Percentiles rank a stretch among this genome's conserved stretches.
Conservation (phyloP, 768 basidiomycete genomes). For the Russula ochroleuca region DNA sequence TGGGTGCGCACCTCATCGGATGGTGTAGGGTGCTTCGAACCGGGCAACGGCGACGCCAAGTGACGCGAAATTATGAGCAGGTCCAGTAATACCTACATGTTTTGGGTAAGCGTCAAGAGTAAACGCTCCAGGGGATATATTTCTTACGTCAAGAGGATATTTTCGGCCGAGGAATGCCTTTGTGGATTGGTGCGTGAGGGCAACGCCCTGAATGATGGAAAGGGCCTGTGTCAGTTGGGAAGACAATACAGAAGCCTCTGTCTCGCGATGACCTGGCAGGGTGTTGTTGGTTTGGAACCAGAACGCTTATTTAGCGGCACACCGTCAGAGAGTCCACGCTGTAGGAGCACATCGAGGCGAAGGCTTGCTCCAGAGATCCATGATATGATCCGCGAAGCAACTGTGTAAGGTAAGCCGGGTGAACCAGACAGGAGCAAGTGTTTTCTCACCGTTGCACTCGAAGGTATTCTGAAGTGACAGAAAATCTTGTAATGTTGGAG, state of each 20-base stretch:
- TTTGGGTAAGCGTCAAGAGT: background rate
- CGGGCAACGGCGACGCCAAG: slow-evolving; percentile 33
- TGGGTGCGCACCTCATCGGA: slow-evolving; percentile 30
- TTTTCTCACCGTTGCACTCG: slow-evolving; percentile 69
- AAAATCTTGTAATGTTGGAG: slow-evolving; percentile 44
- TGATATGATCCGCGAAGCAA: slow-evolving; percentile 58
- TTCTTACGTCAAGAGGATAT: slow-evolving; percentile 61
- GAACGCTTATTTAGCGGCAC: slow-evolving; percentile 16
- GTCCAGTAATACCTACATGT: slow-evolving; percentile 61
- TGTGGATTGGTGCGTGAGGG: slow-evolving; percentile 60
- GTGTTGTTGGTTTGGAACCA: slow-evolving; percentile 16
- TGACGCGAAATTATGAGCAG: slow-evolving; percentile 69
- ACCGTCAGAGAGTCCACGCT: slow-evolving; percentile 46
- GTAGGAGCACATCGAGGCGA: slow-evolving; percentile 48
- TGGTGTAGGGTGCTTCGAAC: slow-evolving; percentile 29
- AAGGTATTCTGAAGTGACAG: slow-evolving; percentile 67
- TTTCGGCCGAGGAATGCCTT: slow-evolving; percentile 67
- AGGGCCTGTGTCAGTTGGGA: slow-evolving; percentile 56
- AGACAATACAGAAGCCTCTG: slow-evolving; percentile 47
- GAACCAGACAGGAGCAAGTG: slow-evolving; percentile 3
- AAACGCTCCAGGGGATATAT: slow-evolving; percentile 1
- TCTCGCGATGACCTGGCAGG: slow-evolving; percentile 34
- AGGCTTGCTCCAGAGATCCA: slow-evolving; percentile 55
- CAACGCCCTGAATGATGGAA: slow-evolving; percentile 72
- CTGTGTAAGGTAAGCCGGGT: slow-evolving; percentile 36